A percentile compares a stretch with the other conserved stretches of the same genome.
phyloP scores from a whole-genome alignment of 441 rosid species.

The Aquilaria agallochum region DNA sequence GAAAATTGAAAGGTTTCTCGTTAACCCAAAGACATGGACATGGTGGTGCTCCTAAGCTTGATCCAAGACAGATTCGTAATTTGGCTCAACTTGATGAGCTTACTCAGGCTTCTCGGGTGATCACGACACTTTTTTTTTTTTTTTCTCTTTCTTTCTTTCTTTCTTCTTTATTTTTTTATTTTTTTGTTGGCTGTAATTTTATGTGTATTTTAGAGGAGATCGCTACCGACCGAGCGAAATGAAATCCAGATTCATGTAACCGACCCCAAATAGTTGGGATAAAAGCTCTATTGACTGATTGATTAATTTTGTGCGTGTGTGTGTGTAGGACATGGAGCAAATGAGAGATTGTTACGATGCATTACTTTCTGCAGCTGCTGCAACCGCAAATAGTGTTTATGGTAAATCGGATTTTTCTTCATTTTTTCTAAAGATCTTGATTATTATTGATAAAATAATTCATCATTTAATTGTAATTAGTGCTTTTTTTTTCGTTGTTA shows the following conservation, averaged over 20 bases:
- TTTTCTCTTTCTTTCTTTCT: not conserved
- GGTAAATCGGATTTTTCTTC: slow-evolving; percentile 24
- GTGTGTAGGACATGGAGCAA: slow-evolving; percentile 48
- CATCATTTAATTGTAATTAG: no score
- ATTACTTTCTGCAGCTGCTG: slow-evolving; percentile 74
- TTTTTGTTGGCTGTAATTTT: no score
- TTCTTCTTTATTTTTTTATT: no score
- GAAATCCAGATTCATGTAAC: no score
- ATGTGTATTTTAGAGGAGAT: no score
- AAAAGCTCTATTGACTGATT: no score
- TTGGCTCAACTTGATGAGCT: slow-evolving; percentile 60
- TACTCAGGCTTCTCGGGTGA: slow-evolving; percentile 69
- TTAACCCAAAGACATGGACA: slow-evolving; percentile 32
- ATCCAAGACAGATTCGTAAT: slow-evolving; percentile 43
- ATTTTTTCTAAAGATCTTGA: no score
- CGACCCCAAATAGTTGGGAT: no score
- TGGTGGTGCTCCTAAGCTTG: slow-evolving; percentile 15
- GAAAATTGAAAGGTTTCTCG: slow-evolving; percentile 56
- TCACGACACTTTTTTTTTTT: no score
- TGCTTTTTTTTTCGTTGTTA: no score
- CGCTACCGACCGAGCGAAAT: no score
- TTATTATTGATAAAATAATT: no score
- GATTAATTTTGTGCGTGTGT: not conserved
- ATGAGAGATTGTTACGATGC: slow-evolving; percentile 73
- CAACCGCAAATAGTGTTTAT: slow-evolving; percentile 52